Evolutionary conservation across 371 early-diverging fungal species (phyloP), one percentile per base, ranked within the genome.

Genomic region (Phascolomyces articulosus): DNA sequence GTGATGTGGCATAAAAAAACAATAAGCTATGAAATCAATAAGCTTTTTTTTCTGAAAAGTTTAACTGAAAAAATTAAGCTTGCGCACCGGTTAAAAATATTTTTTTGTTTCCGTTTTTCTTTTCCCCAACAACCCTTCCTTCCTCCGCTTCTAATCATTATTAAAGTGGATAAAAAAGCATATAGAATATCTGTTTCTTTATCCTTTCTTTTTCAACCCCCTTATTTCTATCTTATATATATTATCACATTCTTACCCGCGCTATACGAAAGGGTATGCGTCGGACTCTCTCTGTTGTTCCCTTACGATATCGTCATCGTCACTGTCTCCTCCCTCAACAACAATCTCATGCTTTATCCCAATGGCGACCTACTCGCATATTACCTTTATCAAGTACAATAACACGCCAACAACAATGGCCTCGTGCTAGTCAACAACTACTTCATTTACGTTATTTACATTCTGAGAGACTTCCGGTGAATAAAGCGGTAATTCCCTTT

Each of bases 291-390:
- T 23, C 23, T 51, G 51, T 51, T 51, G 51, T 51, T 51, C 51
- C 51, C 23, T 51, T 51, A 51, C 51, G 51, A 51, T 51, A 51
- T 51, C 51, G 51, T 51, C 51, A 51, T 51, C 51, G 51, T 51
- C 51, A 18, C 21, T 23, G 20, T 23, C 51, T 51, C 24, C 51
- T 34, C 11, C 2, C 11, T 34, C 34, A 34, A 34, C 34, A 34
- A 34, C 0, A 6, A 9, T 9, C 6, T 6, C 6, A 34, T 34
- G 0, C 11, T 13, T 44, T 44, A 3, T n/a, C 7, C 8, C 8
- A 44, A 44, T 44, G 44, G 8, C 8, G 16, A 44, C 8, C 44
- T 18, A 4, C 44, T 38, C 6, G 9, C 38, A 38, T 38, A 9
- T 13, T n/a, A 34, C 6, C 34, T 34, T 9, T 34, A 34, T 9